Evolutionary conservation across 352 stramenopile species (phyloP), one percentile per base, ranked within the genome.

Genomic region (Globisporangium paddicum): DNA sequence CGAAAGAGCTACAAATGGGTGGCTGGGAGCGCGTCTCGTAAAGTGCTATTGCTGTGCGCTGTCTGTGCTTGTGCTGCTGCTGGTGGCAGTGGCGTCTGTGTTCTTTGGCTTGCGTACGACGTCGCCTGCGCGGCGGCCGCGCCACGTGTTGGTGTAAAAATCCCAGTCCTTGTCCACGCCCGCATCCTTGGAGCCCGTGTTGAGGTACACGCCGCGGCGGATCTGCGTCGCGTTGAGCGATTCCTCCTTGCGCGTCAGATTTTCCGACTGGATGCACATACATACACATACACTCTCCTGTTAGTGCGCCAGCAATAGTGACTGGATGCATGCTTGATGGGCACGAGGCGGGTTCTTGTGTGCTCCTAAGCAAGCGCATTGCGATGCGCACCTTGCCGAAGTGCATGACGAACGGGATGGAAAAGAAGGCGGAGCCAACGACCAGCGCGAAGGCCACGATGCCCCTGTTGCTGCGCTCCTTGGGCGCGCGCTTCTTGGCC

Each of bases 101-200:
- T 14, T 25, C 46, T 81, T 72, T 25, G 68, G 41, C 25, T 55
- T 67, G 37, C 55, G 55, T 18, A 49, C 58, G 40, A 52, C 19
- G 19, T 78, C 60, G 26, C 47, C 65, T 28, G 69, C 71, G 52
- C 79, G 75, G 52, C 81, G 69, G 5, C 74, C 81, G 45, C 72
- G 55, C 61, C 79, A 94, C 44, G 78, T 86, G 68, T 85, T 77
- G 48, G 75, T 89, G 35, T 64, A 63, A 49, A 90, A 72, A 63
- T 94, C 82, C 78, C 81, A 96, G 70, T 93, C 81, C 51, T 82
- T 84, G 62, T 96, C 86, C 6, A 80, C 77, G 35, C 86, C 86
- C 5, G 77, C 81, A 59, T 96, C 86, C 34, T 72, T 73, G 19
- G 79, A 93, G 58, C 82, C 83, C 11, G 85, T 80, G 68, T 96